phyloP scores from a whole-genome alignment of 495 filamentous ascomycete species.

The Xylaria longipes region DNA sequence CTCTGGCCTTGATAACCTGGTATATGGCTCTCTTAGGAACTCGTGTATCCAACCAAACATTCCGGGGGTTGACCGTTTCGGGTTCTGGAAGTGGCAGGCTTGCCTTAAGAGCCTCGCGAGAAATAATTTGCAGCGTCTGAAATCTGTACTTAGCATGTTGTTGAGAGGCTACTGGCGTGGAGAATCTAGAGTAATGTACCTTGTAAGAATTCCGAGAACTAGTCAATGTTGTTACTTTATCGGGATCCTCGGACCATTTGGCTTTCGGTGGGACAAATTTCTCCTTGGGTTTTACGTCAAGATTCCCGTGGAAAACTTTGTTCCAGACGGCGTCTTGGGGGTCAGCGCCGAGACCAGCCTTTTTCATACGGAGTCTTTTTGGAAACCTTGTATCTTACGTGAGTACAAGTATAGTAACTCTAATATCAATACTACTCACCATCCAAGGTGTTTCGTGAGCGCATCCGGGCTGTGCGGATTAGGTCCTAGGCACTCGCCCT shows the following conservation, averaged over 20 bases:
- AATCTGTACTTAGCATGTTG: neutral
- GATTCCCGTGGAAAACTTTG: slow-evolving; percentile 19
- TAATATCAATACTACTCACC: slow-evolving; percentile 1
- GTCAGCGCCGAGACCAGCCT: slow-evolving; percentile 26
- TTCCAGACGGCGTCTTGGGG: slow-evolving; percentile 18
- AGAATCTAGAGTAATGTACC: neutral
- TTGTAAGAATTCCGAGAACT: neutral
- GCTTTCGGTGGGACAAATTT: slow-evolving; percentile 7
- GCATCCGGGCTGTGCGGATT: slow-evolving; percentile 9
- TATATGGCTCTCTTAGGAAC: neutral
- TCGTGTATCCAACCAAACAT: neutral
- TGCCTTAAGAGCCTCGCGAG: neutral
- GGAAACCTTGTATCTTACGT: slow-evolving; percentile 1
- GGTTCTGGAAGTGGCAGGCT: neutral
- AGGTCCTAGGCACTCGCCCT: neutral
- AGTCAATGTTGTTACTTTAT: slow-evolving; percentile 5
- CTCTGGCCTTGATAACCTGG: neutral
- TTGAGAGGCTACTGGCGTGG: neutral
- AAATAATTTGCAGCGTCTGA: neutral
- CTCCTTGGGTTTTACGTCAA: neutral
- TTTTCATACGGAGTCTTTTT: neutral
- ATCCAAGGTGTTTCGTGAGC: slow-evolving; percentile 15
- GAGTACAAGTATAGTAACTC: neutral
- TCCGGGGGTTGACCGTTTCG: neutral
- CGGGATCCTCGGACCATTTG: slow-evolving; percentile 11